Evolutionary conservation across 192 early-diverging fungal genomes (phyloP).

Genomic region (Pilaira anomala): DNA sequence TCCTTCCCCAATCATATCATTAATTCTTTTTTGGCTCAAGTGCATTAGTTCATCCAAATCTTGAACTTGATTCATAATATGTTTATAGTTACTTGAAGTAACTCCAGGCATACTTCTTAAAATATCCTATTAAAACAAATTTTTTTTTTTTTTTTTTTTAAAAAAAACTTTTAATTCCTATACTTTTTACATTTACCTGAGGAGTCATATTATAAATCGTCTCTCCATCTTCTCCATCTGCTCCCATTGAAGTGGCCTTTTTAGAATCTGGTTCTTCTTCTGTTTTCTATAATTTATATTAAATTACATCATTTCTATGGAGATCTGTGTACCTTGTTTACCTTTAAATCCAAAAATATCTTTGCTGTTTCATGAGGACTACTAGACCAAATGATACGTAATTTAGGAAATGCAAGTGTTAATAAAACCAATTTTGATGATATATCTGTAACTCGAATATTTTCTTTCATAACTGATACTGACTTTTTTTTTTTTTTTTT

Average conservation of each 20-base stretch:
- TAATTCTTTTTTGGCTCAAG: constrained; percentile 43
- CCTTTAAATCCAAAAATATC: constrained; percentile 91
- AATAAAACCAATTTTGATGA: constrained; percentile 75
- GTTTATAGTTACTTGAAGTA: constrained; percentile 73
- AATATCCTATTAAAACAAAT: constrained; percentile 49
- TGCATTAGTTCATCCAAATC: constrained; percentile 64
- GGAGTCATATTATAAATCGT: constrained; percentile 68
- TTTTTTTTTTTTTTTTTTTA: not conserved
- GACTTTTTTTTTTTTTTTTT: not conserved
- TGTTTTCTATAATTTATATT: constrained; percentile 51
- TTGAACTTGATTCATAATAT: constrained; percentile 63
- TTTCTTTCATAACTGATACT: constrained; percentile 39
- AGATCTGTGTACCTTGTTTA: constrained; percentile 14
- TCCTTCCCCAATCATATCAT: constrained; percentile 59
- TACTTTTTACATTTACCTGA: constrained; percentile 38
- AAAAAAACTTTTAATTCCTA: no score
- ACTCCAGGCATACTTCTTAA: constrained; percentile 87
- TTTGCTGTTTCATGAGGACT: constrained; percentile 81
- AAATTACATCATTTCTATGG: constrained; percentile 11
- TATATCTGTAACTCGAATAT: constrained; percentile 60
- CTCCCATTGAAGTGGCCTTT: constrained; percentile 66
- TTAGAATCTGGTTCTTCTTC: constrained; percentile 73
- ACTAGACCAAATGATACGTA: constrained; percentile 84
- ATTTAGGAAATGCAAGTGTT: constrained; percentile 76
- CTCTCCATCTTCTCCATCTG: constrained; percentile 64